phyloP scores from a whole-genome alignment of 2,329 filamentous ascomycete species.

The Cordyceps fumosorosea region DNA sequence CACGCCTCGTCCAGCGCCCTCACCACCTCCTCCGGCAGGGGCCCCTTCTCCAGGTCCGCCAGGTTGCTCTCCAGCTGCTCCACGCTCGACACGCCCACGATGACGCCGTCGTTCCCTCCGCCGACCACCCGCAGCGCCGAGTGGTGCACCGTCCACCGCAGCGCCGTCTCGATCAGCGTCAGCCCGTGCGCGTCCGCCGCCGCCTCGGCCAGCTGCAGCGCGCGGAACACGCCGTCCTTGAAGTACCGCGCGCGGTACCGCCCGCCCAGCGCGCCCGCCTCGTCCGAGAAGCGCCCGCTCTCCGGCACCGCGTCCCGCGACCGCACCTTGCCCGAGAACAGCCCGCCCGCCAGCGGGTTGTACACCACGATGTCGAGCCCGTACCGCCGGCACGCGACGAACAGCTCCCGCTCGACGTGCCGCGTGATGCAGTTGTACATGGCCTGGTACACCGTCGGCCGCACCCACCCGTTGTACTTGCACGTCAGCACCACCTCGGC shows the following conservation, averaged over 20 bases:
- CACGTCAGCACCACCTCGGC: constrained; percentile 77
- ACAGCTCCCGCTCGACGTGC: constrained; percentile 66
- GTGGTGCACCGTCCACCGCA: constrained; percentile 70
- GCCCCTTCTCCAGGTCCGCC: constrained; percentile 57
- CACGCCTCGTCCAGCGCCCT: constrained; percentile 71
- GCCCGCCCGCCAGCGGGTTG: constrained; percentile 74
- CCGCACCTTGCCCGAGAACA: constrained; percentile 77
- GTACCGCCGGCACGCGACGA: constrained; percentile 67
- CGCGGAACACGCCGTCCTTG: constrained; percentile 56
- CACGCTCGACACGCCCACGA: constrained; percentile 53
- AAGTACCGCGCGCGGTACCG: constrained; percentile 66
- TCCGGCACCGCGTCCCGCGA: constrained; percentile 53
- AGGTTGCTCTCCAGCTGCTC: constrained; percentile 54
- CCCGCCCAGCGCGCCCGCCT: constrained; percentile 40
- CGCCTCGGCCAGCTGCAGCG: constrained; percentile 60
- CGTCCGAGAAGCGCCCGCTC: constrained; percentile 64
- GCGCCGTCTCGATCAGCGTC: constrained; percentile 63
- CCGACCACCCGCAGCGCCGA: constrained; percentile 48
- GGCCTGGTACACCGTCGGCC: constrained; percentile 77
- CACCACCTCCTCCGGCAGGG: constrained; percentile 70
- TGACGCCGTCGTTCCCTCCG: constrained; percentile 48
- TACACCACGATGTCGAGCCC: constrained; percentile 74
- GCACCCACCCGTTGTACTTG: constrained; percentile 73
- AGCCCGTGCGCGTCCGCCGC: constrained; percentile 62
- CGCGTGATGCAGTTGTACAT: constrained; percentile 83